Percentiles rank a stretch among this genome's conserved stretches.
phyloP scores from a whole-genome alignment of 345 rosid species.

The Linum usitatissimum region DNA sequence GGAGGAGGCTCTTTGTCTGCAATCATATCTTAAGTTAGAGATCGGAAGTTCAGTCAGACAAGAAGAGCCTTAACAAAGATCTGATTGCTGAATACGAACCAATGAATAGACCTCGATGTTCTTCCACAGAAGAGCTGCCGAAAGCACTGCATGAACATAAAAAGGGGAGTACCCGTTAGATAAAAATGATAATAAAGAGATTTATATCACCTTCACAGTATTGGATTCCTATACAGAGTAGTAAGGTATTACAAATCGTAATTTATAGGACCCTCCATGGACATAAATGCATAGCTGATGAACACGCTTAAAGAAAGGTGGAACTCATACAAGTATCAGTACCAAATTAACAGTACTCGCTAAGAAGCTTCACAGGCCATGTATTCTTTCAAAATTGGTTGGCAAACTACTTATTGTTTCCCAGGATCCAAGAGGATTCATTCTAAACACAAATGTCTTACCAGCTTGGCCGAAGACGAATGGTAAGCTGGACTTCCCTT shows the following conservation, averaged over 20 bases:
- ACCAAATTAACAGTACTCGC: too few species aligned
- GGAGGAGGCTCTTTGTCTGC: constrained; percentile 78
- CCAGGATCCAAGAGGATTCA: too few species aligned
- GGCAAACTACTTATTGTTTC: too few species aligned
- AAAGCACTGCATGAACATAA: constrained; percentile 49
- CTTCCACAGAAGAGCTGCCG: constrained; percentile 68
- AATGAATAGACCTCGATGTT: constrained; percentile 45
- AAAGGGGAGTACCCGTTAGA: too few species aligned
- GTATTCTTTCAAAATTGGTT: neutral
- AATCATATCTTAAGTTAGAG: constrained; percentile 22
- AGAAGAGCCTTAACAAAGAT: constrained; percentile 3
- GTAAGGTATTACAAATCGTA: too few species aligned
- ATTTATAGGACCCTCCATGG: neutral
- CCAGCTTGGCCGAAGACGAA: constrained; percentile 91
- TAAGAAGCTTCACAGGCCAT: too few species aligned
- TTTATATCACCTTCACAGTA: neutral
- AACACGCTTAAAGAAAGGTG: neutral
- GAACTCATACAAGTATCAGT: neutral
- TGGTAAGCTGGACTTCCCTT: constrained; percentile 85
- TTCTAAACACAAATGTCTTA: constrained; percentile 16
- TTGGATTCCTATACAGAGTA: neutral
- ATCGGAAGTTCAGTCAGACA: neutral
- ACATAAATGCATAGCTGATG: neutral
- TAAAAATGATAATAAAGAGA: too few species aligned
- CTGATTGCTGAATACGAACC: constrained; percentile 28